These are phyloP conservation scores for Clarkia xantiana DNA, from an alignment of 345 rosid species.

Conservation along the genomic window DNA sequence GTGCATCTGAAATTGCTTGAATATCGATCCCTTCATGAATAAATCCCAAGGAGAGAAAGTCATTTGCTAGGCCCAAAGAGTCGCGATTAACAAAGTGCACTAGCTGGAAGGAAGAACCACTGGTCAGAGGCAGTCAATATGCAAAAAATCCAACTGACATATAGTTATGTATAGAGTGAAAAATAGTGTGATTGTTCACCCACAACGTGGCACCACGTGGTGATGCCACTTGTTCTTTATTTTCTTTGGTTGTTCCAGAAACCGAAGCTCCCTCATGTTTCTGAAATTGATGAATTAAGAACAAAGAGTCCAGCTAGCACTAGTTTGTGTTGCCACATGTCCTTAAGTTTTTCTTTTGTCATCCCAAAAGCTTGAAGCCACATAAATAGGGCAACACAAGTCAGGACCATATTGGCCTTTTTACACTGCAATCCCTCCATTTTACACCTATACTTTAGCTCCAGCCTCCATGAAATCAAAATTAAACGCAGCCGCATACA, in stretches of 20 bases:
- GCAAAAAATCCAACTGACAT: slow-evolving; percentile 2
- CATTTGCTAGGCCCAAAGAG: slow-evolving; percentile 95
- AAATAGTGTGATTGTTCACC: slow-evolving; percentile 1
- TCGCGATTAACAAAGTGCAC: slow-evolving; percentile 99
- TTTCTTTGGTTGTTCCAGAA: slow-evolving; percentile 19
- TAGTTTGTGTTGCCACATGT: too few species aligned
- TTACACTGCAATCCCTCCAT: too few species aligned
- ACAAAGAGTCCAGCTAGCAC: too few species aligned
- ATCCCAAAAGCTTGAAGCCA: too few species aligned
- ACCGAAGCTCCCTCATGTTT: too few species aligned
- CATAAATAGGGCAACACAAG: too few species aligned
- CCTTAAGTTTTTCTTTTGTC: too few species aligned
- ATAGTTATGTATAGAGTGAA: slow-evolving; percentile 68
- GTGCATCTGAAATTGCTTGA: slow-evolving; percentile 60
- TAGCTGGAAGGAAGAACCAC: slow-evolving; percentile 52
- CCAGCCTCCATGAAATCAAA: too few species aligned
- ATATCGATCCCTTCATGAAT: slow-evolving; percentile 82
- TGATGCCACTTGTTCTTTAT: too few species aligned
- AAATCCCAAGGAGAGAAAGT: slow-evolving; percentile 97
- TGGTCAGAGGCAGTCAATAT: slow-evolving; percentile 4
- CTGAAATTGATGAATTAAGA: slow-evolving; percentile 2
- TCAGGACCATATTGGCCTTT: too few species aligned
- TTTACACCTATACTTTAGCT: too few species aligned
- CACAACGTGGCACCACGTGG: background rate
- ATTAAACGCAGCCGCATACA: too few species aligned